Percentiles rank a stretch among this genome's conserved stretches.
These are phyloP conservation scores for Stagonosporopsis chrysanthemi DNA, from an alignment of 2,329 filamentous ascomycete genomes.

Conservation along the genomic window DNA sequence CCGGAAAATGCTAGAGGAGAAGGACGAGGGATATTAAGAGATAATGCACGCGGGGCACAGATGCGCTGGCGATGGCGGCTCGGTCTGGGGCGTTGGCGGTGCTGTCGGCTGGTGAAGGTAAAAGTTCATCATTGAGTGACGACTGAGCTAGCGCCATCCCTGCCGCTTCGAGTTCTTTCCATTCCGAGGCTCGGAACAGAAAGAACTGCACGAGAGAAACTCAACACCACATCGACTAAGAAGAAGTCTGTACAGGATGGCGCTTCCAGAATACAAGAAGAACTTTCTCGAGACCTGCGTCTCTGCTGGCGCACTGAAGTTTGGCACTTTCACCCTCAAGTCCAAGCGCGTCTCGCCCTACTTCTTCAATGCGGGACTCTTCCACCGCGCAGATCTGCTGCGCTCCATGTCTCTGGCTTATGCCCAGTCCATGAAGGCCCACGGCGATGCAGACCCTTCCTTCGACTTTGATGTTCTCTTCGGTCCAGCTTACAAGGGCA, in stretches of 20 bases:
- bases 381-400: slow-evolving; percentile 82
- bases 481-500: slow-evolving; percentile 95
- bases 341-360: slow-evolving; percentile 90
- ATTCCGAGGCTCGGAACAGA: slow-evolving; percentile 45
- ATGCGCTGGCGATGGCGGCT: slow-evolving; percentile 41
- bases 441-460: slow-evolving; percentile 52
- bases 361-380: slow-evolving; percentile 96
- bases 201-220: slow-evolving; percentile 8
- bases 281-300: slow-evolving; percentile 76
- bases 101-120: slow-evolving; percentile 29
- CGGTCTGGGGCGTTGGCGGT: slow-evolving; percentile 26
- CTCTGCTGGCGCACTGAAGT: slow-evolving; percentile 74
- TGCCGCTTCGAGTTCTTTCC: slow-evolving; percentile 19
- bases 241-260: slow-evolving; percentile 19
- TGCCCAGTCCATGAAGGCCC: slow-evolving; percentile 66
- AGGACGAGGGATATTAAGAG: slow-evolving; percentile 15
- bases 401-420: slow-evolving; percentile 82
- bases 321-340: slow-evolving; percentile 88
- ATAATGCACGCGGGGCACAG: slow-evolving; percentile 21
- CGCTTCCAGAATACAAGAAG: slow-evolving; percentile 62
- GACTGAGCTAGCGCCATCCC: slow-evolving; percentile 14
- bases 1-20: slow-evolving; percentile 28
- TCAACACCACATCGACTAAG: slow-evolving; percentile 1
- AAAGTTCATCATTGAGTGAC: slow-evolving; percentile 43
- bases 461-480: slow-evolving; percentile 84